Evolutionary conservation across 768 basidiomycete species (phyloP).

Genomic region (Lentinula detonsa): DNA sequence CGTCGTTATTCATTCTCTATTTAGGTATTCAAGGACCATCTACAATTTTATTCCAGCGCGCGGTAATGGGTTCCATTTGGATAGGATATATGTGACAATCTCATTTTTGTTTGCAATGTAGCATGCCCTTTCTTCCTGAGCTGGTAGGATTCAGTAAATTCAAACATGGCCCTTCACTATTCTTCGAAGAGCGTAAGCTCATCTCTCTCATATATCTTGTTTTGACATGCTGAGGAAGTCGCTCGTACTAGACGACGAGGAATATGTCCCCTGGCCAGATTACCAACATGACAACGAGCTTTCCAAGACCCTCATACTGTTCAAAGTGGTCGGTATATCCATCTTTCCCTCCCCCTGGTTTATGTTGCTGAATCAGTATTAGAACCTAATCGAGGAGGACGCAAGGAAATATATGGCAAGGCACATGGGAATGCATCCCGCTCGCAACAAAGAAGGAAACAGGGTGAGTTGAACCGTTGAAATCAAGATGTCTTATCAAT

Average conservation of each 20-base stretch:
- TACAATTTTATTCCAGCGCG: background rate
- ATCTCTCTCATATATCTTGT: background rate
- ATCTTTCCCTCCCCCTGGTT: too few species aligned
- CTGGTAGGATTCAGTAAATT: background rate
- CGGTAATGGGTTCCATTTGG: background rate
- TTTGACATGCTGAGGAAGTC: background rate
- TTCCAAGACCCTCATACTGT: background rate
- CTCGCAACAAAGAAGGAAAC: background rate
- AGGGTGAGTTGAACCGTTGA: background rate
- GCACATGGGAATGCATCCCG: conserved; percentile 1
- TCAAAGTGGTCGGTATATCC: background rate
- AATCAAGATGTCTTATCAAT: background rate
- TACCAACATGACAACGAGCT: background rate
- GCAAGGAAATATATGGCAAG: background rate
- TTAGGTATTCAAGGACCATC: background rate
- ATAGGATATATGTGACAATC: background rate
- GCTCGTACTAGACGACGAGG: background rate
- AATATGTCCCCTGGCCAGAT: conserved; percentile 1
- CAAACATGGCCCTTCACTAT: background rate
- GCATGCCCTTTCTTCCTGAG: conserved; percentile 1
- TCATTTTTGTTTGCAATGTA: background rate
- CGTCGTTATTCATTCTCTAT: background rate
- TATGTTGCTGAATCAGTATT: too few species aligned
- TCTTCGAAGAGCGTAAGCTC: background rate
- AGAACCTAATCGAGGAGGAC: conserved; percentile 1